These are phyloP conservation scores for Colletotrichum caudatum DNA, from an alignment of 2,329 filamentous ascomycete species.

Conservation along the genomic window DNA sequence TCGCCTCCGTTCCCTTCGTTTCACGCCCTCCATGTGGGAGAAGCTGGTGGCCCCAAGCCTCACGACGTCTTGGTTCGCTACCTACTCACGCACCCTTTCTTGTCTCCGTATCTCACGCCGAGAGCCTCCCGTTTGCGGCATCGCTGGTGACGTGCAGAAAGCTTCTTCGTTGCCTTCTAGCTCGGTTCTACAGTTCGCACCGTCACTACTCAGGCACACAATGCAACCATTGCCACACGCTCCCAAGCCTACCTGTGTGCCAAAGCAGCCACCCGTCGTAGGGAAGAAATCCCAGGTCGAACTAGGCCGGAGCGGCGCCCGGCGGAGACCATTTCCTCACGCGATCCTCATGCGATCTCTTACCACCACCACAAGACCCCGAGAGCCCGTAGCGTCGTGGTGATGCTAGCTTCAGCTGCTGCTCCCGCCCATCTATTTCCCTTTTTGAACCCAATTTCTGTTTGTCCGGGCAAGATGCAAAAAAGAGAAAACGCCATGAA, in stretches of 20 bases:
- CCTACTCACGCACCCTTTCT: not conserved
- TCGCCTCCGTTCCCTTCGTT: not conserved
- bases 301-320: constrained; percentile 24
- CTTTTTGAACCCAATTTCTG: constrained; percentile 4
- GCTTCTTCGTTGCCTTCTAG: constrained; percentile 40
- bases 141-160: constrained; percentile 38
- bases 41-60: constrained; percentile 14
- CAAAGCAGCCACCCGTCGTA: not conserved
- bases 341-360: constrained; percentile 4
- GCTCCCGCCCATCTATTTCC: constrained; percentile 14
- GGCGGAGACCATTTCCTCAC: constrained; percentile 7
- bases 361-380: constrained; percentile 10
- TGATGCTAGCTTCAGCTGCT: not conserved
- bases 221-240: not conserved
- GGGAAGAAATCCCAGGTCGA: not conserved
- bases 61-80: constrained; percentile 7
- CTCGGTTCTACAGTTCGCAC: constrained; percentile 19
- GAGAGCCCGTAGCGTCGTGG: constrained; percentile 16
- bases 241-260: not conserved
- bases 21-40: constrained; percentile 38
- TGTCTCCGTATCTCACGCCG: not conserved
- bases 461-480: constrained; percentile 19
- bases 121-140: constrained; percentile 39
- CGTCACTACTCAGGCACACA: constrained; percentile 2
- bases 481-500: not conserved